These are phyloP conservation scores for Saprolegnia diclina DNA, from an alignment of 352 stramenopile genomes.

Conservation along the genomic window DNA sequence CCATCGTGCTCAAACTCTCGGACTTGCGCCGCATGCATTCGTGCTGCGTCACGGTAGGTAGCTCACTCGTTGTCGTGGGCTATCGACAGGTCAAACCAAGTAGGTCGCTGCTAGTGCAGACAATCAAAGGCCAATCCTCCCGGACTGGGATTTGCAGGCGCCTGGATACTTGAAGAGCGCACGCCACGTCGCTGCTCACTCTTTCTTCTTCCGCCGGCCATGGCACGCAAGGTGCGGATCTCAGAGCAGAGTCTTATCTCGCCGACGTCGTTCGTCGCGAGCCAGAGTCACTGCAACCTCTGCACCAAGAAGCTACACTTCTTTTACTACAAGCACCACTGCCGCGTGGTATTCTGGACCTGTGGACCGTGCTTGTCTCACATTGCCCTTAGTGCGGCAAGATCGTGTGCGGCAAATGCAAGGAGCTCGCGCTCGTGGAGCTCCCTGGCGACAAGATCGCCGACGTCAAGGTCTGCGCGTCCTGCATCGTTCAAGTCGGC, in stretches of 20 bases:
- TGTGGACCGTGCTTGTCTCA: background rate
- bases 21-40: too few species aligned
- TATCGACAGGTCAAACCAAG: too few species aligned
- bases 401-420: background rate
- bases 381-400: slow-evolving; percentile 7
- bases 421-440: background rate
- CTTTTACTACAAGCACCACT: slow-evolving; percentile 13
- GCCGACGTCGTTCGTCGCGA: background rate
- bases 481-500: background rate
- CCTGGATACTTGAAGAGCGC: too few species aligned
- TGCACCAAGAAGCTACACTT: slow-evolving; percentile 1
- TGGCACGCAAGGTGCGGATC: too few species aligned
- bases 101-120: too few species aligned
- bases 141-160: too few species aligned
- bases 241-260: background rate
- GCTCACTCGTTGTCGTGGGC: too few species aligned
- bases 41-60: too few species aligned
- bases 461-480: background rate
- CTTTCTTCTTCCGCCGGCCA: too few species aligned
- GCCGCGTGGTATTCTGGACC: background rate
- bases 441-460: background rate
- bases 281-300: slow-evolving; percentile 9
- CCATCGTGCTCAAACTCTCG: too few species aligned
- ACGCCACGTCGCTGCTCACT: too few species aligned
- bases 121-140: too few species aligned